Base-by-base conservation (phyloP, 2,329 filamentous ascomycete species). In the Diaporthe eres region DNA sequence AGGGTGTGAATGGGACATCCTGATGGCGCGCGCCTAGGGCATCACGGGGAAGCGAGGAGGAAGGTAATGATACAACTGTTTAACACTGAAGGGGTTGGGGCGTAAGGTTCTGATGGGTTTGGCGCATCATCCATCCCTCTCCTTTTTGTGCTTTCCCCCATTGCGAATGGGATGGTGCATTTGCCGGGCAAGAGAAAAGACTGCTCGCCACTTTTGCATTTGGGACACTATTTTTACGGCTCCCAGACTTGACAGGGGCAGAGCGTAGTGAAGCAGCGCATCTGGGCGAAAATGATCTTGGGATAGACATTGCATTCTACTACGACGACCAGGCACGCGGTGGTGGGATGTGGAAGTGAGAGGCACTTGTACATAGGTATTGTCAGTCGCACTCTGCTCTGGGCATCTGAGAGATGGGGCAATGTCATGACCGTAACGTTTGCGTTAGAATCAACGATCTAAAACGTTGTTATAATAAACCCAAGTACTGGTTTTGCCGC, bases 261-360 rank as follows among this genome's bases (percentile, higher is more conserved):
- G 31, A 53, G 47, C 47, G 31, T 28, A 53, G 63, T 68, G 34
- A 25, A 51, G 39, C 47, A 53, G 22, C 47, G 19, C 44, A 51
- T 68, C 51, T 15, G 13, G 31, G 63, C 47, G 22, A 22, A 34
- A 53, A 53, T 12, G 47, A 53, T 37, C 31, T 53, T 53, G 63
- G 31, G 31, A 68, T 68, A 68, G 63, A 67, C 63, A 51, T 51
- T 37, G 44, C 63, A 51, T 51, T 67, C 63, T 49, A 34, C 53
- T 61, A 37, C 19, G 63, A 67, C 44, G 25, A 67, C 47, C 10
- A 25, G 31, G 44, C 44, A 25, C 42, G 19, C 28, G 6, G 61
- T 37, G 44, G 17, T 34, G n/a, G 37, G 58, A 3, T 7, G n/a
- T 44, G 13, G 58, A 63, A 67, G 28, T 37, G 44, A 37, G 19